Percentiles rank a stretch among this genome's conserved stretches.
These are phyloP conservation scores for Mortierella polycephala DNA, from an alignment of 371 early-diverging fungal genomes.

Conservation along the genomic window DNA sequence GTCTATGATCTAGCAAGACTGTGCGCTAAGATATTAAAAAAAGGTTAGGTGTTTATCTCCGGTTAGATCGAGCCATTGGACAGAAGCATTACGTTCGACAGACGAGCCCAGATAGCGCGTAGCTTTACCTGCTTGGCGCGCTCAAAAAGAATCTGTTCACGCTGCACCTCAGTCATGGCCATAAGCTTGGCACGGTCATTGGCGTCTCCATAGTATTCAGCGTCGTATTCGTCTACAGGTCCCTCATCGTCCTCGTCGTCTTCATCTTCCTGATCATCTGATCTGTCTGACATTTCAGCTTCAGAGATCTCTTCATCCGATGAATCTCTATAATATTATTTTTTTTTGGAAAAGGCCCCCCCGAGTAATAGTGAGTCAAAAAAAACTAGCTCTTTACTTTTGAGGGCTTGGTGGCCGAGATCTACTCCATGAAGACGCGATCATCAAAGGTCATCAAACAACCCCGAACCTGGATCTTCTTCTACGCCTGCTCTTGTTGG, in stretches of 20 bases:
- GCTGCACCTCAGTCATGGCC: slow-evolving; percentile 78
- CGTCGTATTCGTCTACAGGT: slow-evolving; percentile 78
- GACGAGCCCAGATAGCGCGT: background rate
- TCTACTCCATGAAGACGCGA: background rate
- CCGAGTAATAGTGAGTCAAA: too few species aligned
- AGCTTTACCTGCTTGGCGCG: slow-evolving; percentile 71
- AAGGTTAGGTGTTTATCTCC: too few species aligned
- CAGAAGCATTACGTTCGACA: background rate
- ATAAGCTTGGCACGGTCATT: slow-evolving; percentile 75
- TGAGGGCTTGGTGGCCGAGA: background rate
- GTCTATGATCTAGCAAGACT: slow-evolving; percentile 60
- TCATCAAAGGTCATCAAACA: background rate
- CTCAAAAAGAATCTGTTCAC: slow-evolving; percentile 81
- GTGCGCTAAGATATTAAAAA: slow-evolving; percentile 22
- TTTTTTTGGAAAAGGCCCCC: background rate
- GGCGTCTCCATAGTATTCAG: slow-evolving; percentile 80
- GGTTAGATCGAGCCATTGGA: too few species aligned
- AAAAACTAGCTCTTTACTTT: background rate
- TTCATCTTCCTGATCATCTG: slow-evolving; percentile 54
- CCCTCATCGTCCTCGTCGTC: slow-evolving; percentile 68
- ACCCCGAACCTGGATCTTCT: slow-evolving; percentile 43
- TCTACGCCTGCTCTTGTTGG: slow-evolving; percentile 47
- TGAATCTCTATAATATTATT: slow-evolving; percentile 18
- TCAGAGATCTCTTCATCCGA: slow-evolving; percentile 54
- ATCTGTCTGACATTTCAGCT: slow-evolving; percentile 46